These are phyloP conservation scores for Pichia rugopelliculosa DNA, from an alignment of 805 yeast species.

Conservation along the genomic window DNA sequence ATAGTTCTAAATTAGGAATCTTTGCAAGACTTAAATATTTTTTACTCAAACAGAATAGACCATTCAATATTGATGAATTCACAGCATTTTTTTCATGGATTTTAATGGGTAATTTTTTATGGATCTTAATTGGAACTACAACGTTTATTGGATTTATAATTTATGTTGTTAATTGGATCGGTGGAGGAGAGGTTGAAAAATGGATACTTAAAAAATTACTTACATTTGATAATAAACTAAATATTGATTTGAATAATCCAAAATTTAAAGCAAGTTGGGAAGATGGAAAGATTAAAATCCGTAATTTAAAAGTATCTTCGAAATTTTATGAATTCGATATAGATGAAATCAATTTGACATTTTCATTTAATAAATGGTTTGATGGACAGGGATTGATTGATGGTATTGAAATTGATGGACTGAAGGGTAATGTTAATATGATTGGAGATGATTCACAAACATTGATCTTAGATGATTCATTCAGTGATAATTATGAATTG, in stretches of 20 bases:
- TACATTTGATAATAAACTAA: slow-evolving; percentile 27
- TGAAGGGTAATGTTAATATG: slow-evolving; percentile 31
- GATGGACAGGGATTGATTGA: slow-evolving; percentile 46
- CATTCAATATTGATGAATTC: slow-evolving; percentile 43
- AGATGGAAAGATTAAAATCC: slow-evolving; percentile 43
- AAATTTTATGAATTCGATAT: slow-evolving; percentile 31
- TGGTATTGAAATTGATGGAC: slow-evolving; percentile 41
- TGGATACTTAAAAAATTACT: slow-evolving; percentile 23
- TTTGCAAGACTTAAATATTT: slow-evolving; percentile 34
- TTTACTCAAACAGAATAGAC: slow-evolving; percentile 39
- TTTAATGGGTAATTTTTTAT: slow-evolving; percentile 48
- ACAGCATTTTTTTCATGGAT: slow-evolving; percentile 52
- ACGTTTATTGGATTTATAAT: slow-evolving; percentile 43
- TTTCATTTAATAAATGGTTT: slow-evolving; percentile 48
- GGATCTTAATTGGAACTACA: slow-evolving; percentile 52
- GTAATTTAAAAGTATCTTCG: slow-evolving; percentile 30
- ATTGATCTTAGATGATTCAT: slow-evolving; percentile 17
- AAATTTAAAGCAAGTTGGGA: slow-evolving; percentile 38
- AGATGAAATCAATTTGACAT: slow-evolving; percentile 36
- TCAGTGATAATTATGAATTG: slow-evolving; percentile 31
- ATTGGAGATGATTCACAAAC: slow-evolving; percentile 9
- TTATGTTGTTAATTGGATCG: slow-evolving; percentile 34
- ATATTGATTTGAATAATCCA: slow-evolving; percentile 22
- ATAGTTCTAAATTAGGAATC: neutral
- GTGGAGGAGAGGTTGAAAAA: slow-evolving; percentile 22